Percentiles rank a stretch among this genome's conserved stretches.
Conservation (phyloP, 2,329 filamentous ascomycete genomes). For the Trichothecium roseum region DNA sequence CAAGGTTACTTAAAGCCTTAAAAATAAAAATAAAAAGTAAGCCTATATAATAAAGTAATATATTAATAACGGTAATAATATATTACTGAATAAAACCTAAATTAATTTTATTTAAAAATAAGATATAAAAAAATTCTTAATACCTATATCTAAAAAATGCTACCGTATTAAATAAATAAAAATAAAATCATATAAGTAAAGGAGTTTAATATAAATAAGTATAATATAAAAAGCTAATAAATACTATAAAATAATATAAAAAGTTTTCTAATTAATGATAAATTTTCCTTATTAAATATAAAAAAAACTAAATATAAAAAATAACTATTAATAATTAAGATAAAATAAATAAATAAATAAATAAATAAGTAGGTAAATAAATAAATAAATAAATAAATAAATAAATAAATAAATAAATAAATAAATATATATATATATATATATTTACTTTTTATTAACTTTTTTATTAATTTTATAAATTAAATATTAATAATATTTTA, state of each 20-base stretch:
- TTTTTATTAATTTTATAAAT: no score
- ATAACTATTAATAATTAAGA: background rate
- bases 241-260: background rate
- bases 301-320: background rate
- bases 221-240: no score
- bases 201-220: background rate
- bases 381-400: background rate
- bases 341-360: background rate
- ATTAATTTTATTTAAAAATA: background rate
- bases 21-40: conserved; percentile 3
- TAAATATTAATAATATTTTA: no score
- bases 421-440: no score
- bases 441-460: no score
- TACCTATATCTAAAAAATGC: background rate
- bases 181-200: no score
- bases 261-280: background rate
- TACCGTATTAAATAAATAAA: background rate
- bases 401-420: no score
- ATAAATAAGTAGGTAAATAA: background rate
- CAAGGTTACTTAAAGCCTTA: conserved; percentile 1
- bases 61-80: background rate
- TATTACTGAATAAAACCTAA: background rate
- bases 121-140: background rate
- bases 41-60: background rate
- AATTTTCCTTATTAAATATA: no score